Evolutionary conservation across 345 rosid genomes (phyloP).

Genomic region (Salix brachista): DNA sequence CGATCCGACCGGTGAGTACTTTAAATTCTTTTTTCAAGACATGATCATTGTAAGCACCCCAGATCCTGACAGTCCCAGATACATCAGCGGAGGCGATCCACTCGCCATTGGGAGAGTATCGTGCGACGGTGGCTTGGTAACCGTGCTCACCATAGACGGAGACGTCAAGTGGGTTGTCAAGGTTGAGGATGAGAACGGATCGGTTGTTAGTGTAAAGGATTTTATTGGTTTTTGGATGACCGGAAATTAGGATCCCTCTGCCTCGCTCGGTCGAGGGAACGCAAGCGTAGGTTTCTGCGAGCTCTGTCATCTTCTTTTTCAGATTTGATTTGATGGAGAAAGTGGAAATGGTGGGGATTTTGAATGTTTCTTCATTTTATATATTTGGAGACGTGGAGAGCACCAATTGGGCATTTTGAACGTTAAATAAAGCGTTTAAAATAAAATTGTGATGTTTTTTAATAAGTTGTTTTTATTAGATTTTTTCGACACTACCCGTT

Average conservation of each 20-base stretch:
- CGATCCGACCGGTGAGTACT: conserved; percentile 92
- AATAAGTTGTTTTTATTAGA: no score
- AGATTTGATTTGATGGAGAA: neutral
- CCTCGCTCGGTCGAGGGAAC: conserved; percentile 93
- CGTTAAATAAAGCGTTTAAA: no score
- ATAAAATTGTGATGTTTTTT: no score
- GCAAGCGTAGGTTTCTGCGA: conserved; percentile 72
- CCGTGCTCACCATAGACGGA: conserved; percentile 89
- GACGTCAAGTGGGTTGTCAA: conserved; percentile 70
- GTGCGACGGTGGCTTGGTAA: conserved; percentile 87
- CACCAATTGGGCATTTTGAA: neutral
- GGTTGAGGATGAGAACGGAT: conserved; percentile 80
- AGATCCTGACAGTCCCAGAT: conserved; percentile 89
- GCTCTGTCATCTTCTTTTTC: conserved; percentile 13
- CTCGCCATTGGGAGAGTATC: conserved; percentile 98
- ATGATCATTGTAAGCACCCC: conserved; percentile 77
- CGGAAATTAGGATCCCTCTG: conserved; percentile 80
- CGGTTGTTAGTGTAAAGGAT: conserved; percentile 84
- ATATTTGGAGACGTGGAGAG: neutral
- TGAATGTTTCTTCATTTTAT: neutral
- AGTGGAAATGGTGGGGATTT: neutral
- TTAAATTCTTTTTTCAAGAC: conserved; percentile 92
- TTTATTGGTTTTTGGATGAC: conserved; percentile 60
- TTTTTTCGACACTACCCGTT: no score
- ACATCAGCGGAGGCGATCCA: conserved; percentile 97